A percentile compares a stretch with the other conserved stretches of the same genome.
Evolutionary conservation across 495 filamentous ascomycete species (phyloP).

Genomic region (Paragyromitra xinjiangensis): DNA sequence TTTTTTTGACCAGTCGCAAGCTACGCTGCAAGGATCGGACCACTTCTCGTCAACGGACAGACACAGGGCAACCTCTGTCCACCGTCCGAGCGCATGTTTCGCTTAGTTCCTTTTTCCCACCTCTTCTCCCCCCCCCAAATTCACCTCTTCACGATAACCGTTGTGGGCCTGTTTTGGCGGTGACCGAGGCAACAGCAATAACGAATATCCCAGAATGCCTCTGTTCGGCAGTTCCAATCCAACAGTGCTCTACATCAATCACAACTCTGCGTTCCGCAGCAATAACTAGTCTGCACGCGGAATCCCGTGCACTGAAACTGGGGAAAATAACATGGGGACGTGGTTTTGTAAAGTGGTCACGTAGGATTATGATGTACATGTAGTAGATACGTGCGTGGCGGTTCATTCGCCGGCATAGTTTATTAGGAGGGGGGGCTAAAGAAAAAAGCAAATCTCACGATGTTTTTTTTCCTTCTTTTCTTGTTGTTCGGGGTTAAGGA

Average conservation of each 20-base stretch:
- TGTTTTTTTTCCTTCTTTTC: constrained; percentile 49
- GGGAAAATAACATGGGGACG: constrained; percentile 45
- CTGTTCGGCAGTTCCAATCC: constrained; percentile 43
- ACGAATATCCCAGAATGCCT: constrained; percentile 52
- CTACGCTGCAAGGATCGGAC: constrained; percentile 45
- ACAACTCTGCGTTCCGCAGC: constrained; percentile 24
- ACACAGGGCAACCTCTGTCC: constrained; percentile 17
- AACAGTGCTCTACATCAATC: constrained; percentile 10
- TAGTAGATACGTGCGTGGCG: constrained; percentile 45
- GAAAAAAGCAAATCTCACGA: constrained; percentile 52
- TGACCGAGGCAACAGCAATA: constrained; percentile 41
- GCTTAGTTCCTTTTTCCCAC: constrained; percentile 39
- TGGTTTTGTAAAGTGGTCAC: constrained; percentile 47
- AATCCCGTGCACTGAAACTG: constrained; percentile 41
- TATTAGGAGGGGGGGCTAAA: constrained; percentile 9
- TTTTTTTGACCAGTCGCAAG: constrained; percentile 33
- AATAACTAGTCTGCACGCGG: constrained; percentile 31
- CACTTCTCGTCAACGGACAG: constrained; percentile 32
- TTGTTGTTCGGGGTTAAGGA: constrained; percentile 49
- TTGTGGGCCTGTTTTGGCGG: constrained; percentile 33
- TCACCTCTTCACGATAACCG: constrained; percentile 47
- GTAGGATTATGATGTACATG: constrained; percentile 45
- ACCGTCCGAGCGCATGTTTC: constrained; percentile 48
- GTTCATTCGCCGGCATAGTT: constrained; percentile 43
- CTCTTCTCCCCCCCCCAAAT: constrained; percentile 20